Base-by-base conservation (phyloP, 768 basidiomycete genomes). In the Lanmaoa pseudosensibilis region DNA sequence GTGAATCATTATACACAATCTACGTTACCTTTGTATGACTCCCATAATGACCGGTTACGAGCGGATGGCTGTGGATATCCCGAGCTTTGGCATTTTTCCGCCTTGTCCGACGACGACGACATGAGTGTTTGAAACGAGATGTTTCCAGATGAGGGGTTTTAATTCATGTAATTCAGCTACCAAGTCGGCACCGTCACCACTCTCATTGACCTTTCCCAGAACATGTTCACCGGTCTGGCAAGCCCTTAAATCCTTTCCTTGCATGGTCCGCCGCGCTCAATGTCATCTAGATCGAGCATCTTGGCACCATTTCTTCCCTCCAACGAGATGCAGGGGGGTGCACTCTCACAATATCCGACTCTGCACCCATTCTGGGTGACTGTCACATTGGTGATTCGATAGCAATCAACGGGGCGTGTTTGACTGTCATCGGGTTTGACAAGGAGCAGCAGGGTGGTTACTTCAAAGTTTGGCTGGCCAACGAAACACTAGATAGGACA, bases 321-420 rank as follows among this genome's bases (percentile, higher is more conserved):
- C 74, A 76, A 23, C 78, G 77, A 36, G 88, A 93, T 64, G 73
- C 72, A 16, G 85, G 84, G 15, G 94, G 96, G 8, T 97, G 92
- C 74, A 87, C 87, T 3, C 78, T 98, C 46, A 88, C 83, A 11
- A 87, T 99, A 70, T 75, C 81, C 18, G 74, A 92, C 57, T 80
- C 88, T 4, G 82, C 77, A 0, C 77, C 83, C 5, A 88, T 99
- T 65, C 78, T 99, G 3, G 84, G 69, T 5, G 97, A 99, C 70
- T 98, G 94, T 75, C 83, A 88, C 60, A 78, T 94, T 50, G 97
- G 97, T 3, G 97, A 98, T 77, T 95, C 93, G 25, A 98, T 96
- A 52, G 89, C 90, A 40, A 88, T 94, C 60, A 90, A 92, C 58
- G 90, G 92, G 18, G 82, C 82, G 34, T 98, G 97, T 69, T 70